These are phyloP conservation scores for Candida pseudoglaebosa DNA, from an alignment of 805 yeast genomes.

Conservation along the genomic window DNA sequence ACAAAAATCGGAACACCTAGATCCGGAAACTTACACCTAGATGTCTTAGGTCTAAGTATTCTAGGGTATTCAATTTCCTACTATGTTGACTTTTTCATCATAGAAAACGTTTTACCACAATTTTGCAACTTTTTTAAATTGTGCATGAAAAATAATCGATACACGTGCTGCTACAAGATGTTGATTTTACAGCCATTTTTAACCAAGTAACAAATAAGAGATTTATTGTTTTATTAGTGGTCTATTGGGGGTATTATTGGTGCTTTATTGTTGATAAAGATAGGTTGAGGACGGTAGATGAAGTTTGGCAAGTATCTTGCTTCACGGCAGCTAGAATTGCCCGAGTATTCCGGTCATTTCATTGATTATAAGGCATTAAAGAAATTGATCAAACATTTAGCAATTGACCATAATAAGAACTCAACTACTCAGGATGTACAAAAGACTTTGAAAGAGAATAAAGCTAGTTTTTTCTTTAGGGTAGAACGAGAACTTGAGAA, in stretches of 20 bases:
- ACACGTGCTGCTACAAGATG: not conserved
- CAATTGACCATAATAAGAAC: constrained; percentile 22
- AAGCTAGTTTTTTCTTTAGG: constrained; percentile 83
- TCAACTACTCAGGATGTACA: constrained; percentile 30
- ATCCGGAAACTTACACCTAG: too few species aligned
- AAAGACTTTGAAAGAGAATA: constrained; percentile 72
- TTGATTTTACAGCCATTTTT: too few species aligned
- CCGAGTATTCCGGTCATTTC: constrained; percentile 91
- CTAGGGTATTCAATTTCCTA: too few species aligned
- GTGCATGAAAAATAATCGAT: not conserved
- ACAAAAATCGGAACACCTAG: too few species aligned
- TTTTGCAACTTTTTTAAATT: not conserved
- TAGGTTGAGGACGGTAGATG: too few species aligned
- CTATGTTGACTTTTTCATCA: too few species aligned
- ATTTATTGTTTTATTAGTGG: too few species aligned
- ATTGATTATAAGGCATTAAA: constrained; percentile 92
- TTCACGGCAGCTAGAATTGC: constrained; percentile 88
- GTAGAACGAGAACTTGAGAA: constrained; percentile 94
- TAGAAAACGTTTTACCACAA: not conserved
- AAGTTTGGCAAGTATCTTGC: constrained; percentile 96
- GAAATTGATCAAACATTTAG: constrained; percentile 82
- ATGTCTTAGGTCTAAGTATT: too few species aligned
- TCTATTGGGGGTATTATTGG: too few species aligned
- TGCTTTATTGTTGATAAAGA: too few species aligned
- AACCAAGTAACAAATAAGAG: too few species aligned